Base-by-base conservation (phyloP, 768 basidiomycete genomes). In the Boletus fagicola region DNA sequence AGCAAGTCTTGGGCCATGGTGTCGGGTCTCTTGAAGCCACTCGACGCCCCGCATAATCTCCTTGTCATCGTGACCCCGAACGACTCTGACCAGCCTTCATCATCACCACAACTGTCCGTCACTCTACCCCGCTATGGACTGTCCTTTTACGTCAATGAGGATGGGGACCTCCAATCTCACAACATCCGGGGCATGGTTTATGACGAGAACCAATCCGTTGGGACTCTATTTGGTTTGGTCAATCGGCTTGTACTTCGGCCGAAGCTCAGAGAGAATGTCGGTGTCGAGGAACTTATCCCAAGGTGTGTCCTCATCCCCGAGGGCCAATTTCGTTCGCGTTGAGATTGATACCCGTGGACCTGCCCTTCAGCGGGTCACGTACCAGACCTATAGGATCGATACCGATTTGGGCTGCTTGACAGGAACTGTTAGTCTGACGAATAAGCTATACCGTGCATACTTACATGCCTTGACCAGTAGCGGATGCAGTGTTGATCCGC, bases 171-270 rank as follows among this genome's bases (percentile, higher is more conserved):
- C 22, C 72, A 79, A 49, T 79, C 74, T 31, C 65, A 56, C 8
- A 74, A 77, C 49, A 64, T 78, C 30, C 71, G 72, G 3, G 70
- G 65, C 24, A 78, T 78, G 70, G 62, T 77, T 16, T 65, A 81
- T 4, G 77, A 79, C 43, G 1, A 46, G 2, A 51, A 65, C 35
- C 80, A 80, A 54, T 77, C 69, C 0, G 62, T 64, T 2, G 78
- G 78, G 3, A 75, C 77, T 0, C 62, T 83, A 60, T 69, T 78
- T 42, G 82, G 81, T 6, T 57, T 83, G n/a, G 24, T 35, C n/a
- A 73, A 66, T 22, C 72, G 62, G 36, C 75, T 79, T 18, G 68
- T 81, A 4, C 68, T 80, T 33, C 68, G 76, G 35, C 62, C 65
- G 53, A 58, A 67, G 54, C 7, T 6, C 7, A 51, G 9, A 18